Conservation (phyloP, 495 filamentous ascomycete genomes). For the Lichenothelia convexa region DNA sequence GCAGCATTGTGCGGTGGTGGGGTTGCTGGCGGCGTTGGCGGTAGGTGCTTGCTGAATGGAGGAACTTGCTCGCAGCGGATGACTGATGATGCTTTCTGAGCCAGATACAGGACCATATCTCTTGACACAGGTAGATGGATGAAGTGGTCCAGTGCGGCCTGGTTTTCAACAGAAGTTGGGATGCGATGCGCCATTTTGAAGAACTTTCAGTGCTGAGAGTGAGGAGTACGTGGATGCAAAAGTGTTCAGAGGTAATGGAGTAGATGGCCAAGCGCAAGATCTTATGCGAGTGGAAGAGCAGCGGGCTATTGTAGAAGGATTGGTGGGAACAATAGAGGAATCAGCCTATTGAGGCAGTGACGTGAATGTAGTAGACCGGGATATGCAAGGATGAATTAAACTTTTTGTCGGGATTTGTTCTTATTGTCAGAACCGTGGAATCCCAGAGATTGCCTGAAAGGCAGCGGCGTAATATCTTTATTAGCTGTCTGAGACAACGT, state of each 20-base stretch:
- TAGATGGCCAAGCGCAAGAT: not conserved
- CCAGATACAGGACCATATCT: slow-evolving; percentile 75
- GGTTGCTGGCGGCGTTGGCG: slow-evolving; percentile 48
- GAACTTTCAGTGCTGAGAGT: slow-evolving; percentile 5
- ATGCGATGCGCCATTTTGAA: slow-evolving; percentile 26
- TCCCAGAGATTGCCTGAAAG: no score
- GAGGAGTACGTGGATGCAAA: slow-evolving; percentile 3
- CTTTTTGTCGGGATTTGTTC: no score
- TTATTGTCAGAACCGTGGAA: no score
- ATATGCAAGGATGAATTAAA: not conserved
- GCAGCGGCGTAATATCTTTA: no score
- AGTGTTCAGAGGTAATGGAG: not conserved
- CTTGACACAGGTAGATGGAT: slow-evolving; percentile 61
- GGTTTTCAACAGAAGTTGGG: slow-evolving; percentile 35
- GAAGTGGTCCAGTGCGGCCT: slow-evolving; percentile 76
- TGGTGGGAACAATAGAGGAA: slow-evolving; percentile 8
- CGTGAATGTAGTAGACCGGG: not conserved
- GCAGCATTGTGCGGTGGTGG: slow-evolving; percentile 37
- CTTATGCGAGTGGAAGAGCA: slow-evolving; percentile 2
- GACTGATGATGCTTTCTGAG: slow-evolving; percentile 63
- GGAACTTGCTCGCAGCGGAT: slow-evolving; percentile 66
- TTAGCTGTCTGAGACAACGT: no score
- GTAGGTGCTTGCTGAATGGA: slow-evolving; percentile 35
- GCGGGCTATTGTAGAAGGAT: no score
- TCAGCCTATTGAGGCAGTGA: slow-evolving; percentile 1